Percentiles rank a stretch among this genome's conserved stretches.
Evolutionary conservation across 495 filamentous ascomycete species (phyloP).

Genomic region (Friedmanniomyces endolithicus): DNA sequence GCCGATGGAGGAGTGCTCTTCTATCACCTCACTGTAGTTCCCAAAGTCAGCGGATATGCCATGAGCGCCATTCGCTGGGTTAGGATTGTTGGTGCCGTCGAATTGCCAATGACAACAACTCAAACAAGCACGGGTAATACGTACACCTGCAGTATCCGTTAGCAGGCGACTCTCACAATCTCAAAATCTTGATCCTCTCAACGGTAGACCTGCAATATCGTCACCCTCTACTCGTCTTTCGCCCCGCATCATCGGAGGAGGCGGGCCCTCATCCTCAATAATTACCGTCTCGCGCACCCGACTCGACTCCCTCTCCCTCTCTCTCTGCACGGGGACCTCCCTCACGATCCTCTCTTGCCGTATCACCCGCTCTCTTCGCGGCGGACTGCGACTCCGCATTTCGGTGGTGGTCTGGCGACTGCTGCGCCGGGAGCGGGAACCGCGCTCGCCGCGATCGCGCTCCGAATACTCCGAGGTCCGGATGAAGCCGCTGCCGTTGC

Average conservation of each 20-base stretch:
- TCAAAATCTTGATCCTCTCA: neutral
- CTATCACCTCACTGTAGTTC: conserved; percentile 27
- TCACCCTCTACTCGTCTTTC: conserved; percentile 31
- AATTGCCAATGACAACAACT: neutral
- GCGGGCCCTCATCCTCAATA: conserved; percentile 17
- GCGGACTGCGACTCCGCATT: conserved; percentile 25
- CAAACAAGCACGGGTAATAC: neutral
- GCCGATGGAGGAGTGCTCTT: conserved; percentile 28
- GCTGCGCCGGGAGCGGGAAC: conserved; percentile 19
- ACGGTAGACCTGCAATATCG: conserved; percentile 21
- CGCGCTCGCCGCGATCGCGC: conserved; percentile 15
- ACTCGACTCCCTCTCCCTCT: conserved; percentile 14
- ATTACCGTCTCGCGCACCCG: conserved; percentile 18
- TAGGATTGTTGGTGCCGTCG: neutral
- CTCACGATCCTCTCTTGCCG: conserved; percentile 28
- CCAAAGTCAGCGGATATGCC: neutral
- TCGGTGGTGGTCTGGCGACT: conserved; percentile 21
- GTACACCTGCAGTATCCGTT: neutral
- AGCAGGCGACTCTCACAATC: neutral
- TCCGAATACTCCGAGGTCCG: conserved; percentile 10
- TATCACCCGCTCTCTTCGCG: conserved; percentile 14
- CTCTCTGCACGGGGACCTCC: conserved; percentile 23
- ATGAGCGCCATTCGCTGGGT: neutral
- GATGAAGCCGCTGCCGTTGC: conserved; percentile 12
- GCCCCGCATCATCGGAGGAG: no score